Evolutionary conservation across 768 basidiomycete genomes (phyloP).

Genomic region (Fomitopsis serialis): DNA sequence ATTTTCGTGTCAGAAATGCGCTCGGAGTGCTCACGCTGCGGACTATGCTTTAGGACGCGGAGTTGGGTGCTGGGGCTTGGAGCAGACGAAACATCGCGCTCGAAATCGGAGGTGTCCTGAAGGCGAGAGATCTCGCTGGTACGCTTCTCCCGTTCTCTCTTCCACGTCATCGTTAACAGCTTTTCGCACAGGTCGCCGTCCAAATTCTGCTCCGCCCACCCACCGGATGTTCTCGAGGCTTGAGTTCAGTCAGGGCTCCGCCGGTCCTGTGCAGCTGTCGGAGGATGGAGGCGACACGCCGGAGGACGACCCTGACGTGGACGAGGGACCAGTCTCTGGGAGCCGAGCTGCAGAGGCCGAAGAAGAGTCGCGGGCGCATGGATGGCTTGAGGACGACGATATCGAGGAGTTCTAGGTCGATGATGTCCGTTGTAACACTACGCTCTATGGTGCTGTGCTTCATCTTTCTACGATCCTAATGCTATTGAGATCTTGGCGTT

Average conservation of each 20-base stretch:
- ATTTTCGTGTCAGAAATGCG: not conserved
- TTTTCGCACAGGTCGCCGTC: not conserved
- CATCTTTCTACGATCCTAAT: not conserved
- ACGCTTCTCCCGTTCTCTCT: not conserved
- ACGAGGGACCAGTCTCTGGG: slow-evolving; percentile 28
- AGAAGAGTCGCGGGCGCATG: slow-evolving; percentile 17
- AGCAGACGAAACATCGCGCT: slow-evolving; percentile 42
- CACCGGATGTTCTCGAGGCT: slow-evolving; percentile 51
- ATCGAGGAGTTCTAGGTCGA: slow-evolving; percentile 26
- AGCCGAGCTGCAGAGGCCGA: slow-evolving; percentile 28
- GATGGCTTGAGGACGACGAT: slow-evolving; percentile 30
- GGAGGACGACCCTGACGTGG: slow-evolving; percentile 15
- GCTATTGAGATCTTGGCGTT: too few species aligned
- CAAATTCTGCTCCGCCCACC: slow-evolving; percentile 16
- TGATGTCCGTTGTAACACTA: not conserved
- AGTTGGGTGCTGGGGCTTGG: slow-evolving; percentile 37
- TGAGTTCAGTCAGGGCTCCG: slow-evolving; percentile 29
- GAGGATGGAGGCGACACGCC: slow-evolving; percentile 11
- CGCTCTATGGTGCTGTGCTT: not conserved
- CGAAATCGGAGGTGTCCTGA: slow-evolving; percentile 57
- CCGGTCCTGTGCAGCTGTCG: slow-evolving; percentile 17
- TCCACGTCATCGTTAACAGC: not conserved
- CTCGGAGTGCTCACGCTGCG: not conserved
- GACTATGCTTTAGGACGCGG: not conserved
- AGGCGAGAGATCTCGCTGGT: slow-evolving; percentile 34